Evolutionary conservation across 2,329 filamentous ascomycete species (phyloP), one percentile per base, ranked within the genome.

Genomic region (Penicillium sp.): DNA sequence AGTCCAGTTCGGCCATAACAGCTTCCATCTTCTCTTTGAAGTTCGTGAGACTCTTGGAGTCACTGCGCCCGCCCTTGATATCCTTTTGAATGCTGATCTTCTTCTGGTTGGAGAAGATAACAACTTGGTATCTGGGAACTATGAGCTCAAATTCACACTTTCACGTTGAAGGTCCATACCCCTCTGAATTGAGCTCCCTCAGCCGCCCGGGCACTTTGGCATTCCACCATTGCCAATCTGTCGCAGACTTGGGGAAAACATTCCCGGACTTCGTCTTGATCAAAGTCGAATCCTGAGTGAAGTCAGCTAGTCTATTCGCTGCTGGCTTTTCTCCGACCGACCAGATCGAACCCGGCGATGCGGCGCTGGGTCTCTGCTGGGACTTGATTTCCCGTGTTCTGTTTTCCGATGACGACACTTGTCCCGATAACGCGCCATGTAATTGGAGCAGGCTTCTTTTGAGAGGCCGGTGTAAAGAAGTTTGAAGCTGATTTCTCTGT

Each of bases 211-310:
- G 91, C 0, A 97, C 89, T 16, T 76, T 80, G 13, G 75, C 64
- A 70, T 95, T 79, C 91, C 92, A 97, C 94, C 94, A 99, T 71
- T 90, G 91, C 94, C 94, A 99, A 70, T 97, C 93, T 4, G 80
- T 78, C 0, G 86, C 83, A 60, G 86, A 84, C 48, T 82, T 82
- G 2, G 85, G 82, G 67, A 93, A 93, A 47, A 83, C 88, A 73
- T 91, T 94, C 7, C 92, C 92, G 0, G 92, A 96, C 4, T 85
- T 81, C 0, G 91, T 89, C 1, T 80, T 80, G 58, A 99, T 91
- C 32, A 99, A 76, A 0, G 94, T 99, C 7, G 90, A 94, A 70
- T 99, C 94, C 87, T 90, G 47, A 21, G 32, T 43, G 18, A 27
- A 11, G 27, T 58, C 13, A 58, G 44, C 38, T 27, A 21, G 9